Percentiles rank a stretch among this genome's conserved stretches.
These are phyloP conservation scores for Ceriops tagal DNA, from an alignment of 345 rosid species.

Conservation along the genomic window DNA sequence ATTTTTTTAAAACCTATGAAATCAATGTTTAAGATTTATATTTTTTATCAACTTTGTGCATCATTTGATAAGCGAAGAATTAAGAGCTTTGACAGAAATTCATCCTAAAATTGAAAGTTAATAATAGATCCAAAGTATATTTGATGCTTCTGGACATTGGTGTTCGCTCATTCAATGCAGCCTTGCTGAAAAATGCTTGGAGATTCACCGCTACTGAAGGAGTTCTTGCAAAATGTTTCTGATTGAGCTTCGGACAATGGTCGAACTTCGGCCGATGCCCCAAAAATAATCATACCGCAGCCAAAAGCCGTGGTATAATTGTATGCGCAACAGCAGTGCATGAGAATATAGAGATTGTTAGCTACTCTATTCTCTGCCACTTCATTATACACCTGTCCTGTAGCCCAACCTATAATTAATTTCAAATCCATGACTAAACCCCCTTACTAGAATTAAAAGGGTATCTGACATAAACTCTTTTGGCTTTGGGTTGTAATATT, in stretches of 20 bases:
- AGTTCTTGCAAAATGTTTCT: conserved; percentile 66
- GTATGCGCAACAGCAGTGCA: conserved; percentile 73
- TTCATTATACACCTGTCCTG: too few relatives aligned
- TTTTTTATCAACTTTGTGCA: background rate
- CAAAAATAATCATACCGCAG: conserved; percentile 70
- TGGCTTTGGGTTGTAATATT: too few relatives aligned
- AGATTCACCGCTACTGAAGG: conserved; percentile 84
- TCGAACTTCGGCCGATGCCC: conserved; percentile 63
- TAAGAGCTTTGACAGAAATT: background rate
- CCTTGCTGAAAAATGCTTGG: conserved; percentile 75
- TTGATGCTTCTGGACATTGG: conserved; percentile 71
- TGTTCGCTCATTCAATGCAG: conserved; percentile 72
- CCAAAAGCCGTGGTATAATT: conserved; percentile 80
- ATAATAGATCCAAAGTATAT: background rate
- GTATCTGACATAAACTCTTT: too few relatives aligned
- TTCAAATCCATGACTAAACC: too few relatives aligned
- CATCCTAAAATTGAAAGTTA: too few relatives aligned
- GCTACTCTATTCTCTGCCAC: too few relatives aligned
- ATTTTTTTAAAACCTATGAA: too few relatives aligned
- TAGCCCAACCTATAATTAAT: too few relatives aligned
- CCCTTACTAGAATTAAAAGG: too few relatives aligned
- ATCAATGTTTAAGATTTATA: too few relatives aligned
- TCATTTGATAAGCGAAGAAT: background rate
- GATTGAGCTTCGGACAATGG: too few relatives aligned
- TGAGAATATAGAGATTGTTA: conserved; percentile 46